Evolutionary conservation across 2,329 filamentous ascomycete genomes (phyloP).

Genomic region (Hymenoscyphus infarciens): DNA sequence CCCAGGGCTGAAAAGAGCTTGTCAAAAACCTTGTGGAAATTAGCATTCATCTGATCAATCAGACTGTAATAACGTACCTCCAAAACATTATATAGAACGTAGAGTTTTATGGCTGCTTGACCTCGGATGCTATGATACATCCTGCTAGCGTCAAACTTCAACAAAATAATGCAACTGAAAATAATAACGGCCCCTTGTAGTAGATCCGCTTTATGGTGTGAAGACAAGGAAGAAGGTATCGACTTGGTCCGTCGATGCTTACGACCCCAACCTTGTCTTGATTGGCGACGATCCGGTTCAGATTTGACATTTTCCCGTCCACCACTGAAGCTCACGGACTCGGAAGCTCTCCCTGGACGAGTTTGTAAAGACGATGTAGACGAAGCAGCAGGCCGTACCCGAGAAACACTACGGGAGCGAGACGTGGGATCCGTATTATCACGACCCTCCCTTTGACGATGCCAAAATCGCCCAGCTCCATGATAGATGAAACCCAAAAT

Average conservation of each 20-base stretch:
- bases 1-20: conserved; percentile 85
- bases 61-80: conserved; percentile 51
- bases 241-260: conserved; percentile 75
- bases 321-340: conserved; percentile 16
- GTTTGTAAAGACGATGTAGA: conserved; percentile 28
- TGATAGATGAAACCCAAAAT: conserved; percentile 73
- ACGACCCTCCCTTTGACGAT: conserved; percentile 47
- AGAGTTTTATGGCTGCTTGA: conserved; percentile 95
- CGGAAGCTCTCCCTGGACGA: conserved; percentile 21
- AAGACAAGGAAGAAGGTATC: conserved; percentile 76
- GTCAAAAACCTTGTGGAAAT: conserved; percentile 92
- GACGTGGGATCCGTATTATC: conserved; percentile 32
- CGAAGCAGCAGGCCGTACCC: conserved; percentile 27
- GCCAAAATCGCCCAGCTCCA: conserved; percentile 77
- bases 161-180: conserved; percentile 77
- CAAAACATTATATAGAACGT: conserved; percentile 97
- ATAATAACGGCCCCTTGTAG: conserved; percentile 87
- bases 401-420: conserved; percentile 31
- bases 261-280: conserved; percentile 32
- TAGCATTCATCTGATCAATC: conserved; percentile 36
- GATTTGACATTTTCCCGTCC: conserved; percentile 22
- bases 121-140: conserved; percentile 98
- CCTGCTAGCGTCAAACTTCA: conserved; percentile 88
- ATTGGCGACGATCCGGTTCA: conserved; percentile 27
- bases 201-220: conserved; percentile 92